Evolutionary conservation across 805 yeast genomes (phyloP).

Genomic region (Wickerhamomyces kurtzmanii): DNA sequence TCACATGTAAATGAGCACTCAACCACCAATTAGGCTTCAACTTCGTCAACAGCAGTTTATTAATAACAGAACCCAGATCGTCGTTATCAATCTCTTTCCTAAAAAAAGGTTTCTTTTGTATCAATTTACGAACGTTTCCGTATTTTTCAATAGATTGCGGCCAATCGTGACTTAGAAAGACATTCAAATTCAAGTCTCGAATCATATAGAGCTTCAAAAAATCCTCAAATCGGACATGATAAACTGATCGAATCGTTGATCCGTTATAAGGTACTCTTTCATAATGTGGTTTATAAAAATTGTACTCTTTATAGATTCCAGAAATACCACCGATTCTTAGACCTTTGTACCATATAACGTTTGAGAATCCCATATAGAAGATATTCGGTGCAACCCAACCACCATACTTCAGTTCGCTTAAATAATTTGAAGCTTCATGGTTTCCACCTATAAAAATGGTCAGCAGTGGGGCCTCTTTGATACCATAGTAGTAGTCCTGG

Average conservation of each 20-base stretch:
- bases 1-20: slow-evolving; percentile 82
- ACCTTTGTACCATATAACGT: slow-evolving; percentile 68
- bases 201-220: slow-evolving; percentile 43
- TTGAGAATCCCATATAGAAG: slow-evolving; percentile 73
- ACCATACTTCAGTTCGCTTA: slow-evolving; percentile 67
- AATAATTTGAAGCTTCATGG: slow-evolving; percentile 80
- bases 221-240: slow-evolving; percentile 55
- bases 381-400: slow-evolving; percentile 92
- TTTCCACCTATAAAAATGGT: slow-evolving; percentile 92
- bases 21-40: slow-evolving; percentile 72
- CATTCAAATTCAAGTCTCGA: slow-evolving; percentile 27
- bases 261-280: slow-evolving; percentile 40
- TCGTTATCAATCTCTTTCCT: slow-evolving; percentile 47
- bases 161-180: slow-evolving; percentile 88
- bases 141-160: slow-evolving; percentile 65
- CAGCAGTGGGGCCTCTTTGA: slow-evolving; percentile 53
- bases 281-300: slow-evolving; percentile 30
- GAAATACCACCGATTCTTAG: slow-evolving; percentile 72
- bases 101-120: slow-evolving; percentile 60
- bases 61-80: slow-evolving; percentile 65
- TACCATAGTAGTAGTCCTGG: slow-evolving; percentile 55
- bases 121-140: slow-evolving; percentile 46
- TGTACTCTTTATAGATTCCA: slow-evolving; percentile 63
- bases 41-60: slow-evolving; percentile 38
- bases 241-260: slow-evolving; percentile 46